Evolutionary conservation across 2,329 filamentous ascomycete genomes (phyloP), one percentile per base, ranked within the genome.

Genomic region (Davidsoniella virescens): DNA sequence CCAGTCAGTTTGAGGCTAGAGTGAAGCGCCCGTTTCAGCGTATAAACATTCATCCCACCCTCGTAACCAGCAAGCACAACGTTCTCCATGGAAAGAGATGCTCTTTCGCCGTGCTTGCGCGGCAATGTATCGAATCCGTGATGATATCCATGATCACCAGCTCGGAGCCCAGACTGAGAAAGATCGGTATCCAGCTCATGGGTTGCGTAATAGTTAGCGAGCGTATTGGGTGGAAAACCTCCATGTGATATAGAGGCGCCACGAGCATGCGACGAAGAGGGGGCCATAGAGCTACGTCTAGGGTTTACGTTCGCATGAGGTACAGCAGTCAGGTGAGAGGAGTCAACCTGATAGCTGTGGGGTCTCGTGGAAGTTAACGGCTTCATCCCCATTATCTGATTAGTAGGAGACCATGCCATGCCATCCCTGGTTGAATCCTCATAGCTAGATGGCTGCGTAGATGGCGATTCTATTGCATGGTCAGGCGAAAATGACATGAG

Each of bases 111-210:
- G 14, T 42, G 25, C n/a, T 66, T 62, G 2, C 26, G 50, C 1
- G 73, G 71, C 41, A 93, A 69, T 2, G 71, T 78, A 61, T 94
- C 88, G 58, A 94, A 87, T 5, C 82, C 80, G 61, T 86, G 92
- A 61, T 82, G 85, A 57, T 84, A 87, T 6, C 84, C 85, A 42
- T 74, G 75, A 37, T 81, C 77, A 2, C 80, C 80, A 2, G 80
- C 73, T 56, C 73, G 73, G 59, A 81, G 67, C 8, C 73, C 75
- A 16, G 71, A 66, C 41, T 67, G 69, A 49, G 72, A 67, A 44
- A 81, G 68, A 55, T 87, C 80, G 25, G 87, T 69, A 56, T 90
- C 82, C 29, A 88, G 70, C 56, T 88, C 82, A 1, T 84, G 82
- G 0, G 78, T 72, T 42, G 80, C 75, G 61, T 87, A 87, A 62